Evolutionary conservation across 2,329 filamentous ascomycete genomes (phyloP).

Genomic region (Penicillium sp.): DNA sequence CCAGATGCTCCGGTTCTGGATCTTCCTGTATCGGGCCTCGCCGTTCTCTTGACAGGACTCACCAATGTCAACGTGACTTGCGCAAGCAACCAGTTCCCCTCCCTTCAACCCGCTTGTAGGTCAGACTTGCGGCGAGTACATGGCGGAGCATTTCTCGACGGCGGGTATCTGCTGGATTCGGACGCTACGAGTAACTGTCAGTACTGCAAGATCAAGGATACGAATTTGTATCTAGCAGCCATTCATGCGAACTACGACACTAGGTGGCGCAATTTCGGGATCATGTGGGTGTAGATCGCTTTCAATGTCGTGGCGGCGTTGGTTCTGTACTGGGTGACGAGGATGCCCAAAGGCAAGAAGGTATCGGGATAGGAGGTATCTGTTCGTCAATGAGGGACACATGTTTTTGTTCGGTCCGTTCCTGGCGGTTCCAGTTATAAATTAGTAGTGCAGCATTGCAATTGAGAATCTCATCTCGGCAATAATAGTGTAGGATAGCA

Average conservation of each 20-base stretch:
- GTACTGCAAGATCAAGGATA: conserved; percentile 16
- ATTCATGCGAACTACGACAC: conserved; percentile 5
- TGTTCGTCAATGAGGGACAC: neutral
- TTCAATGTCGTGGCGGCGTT: conserved; percentile 19
- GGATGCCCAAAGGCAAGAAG: conserved; percentile 20
- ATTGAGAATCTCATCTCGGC: neutral
- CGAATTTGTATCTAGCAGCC: conserved; percentile 12
- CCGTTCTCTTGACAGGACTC: conserved; percentile 78
- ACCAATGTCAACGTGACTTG: conserved; percentile 17
- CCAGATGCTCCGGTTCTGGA: conserved; percentile 73
- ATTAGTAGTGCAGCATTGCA: neutral
- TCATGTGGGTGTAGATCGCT: conserved; percentile 23
- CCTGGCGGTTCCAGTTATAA: neutral
- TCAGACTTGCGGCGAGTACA: conserved; percentile 21
- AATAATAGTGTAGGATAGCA: neutral
- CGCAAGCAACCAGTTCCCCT: conserved; percentile 9
- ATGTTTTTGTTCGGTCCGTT: neutral
- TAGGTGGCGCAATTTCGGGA: conserved; percentile 22
- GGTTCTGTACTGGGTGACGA: conserved; percentile 20
- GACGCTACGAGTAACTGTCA: conserved; percentile 4
- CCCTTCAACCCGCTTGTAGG: conserved; percentile 9
- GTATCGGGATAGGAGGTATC: neutral
- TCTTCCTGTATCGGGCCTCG: conserved; percentile 79
- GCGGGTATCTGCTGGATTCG: conserved; percentile 15
- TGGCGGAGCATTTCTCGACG: neutral